These are phyloP conservation scores for Monilinia aucupariae DNA, from an alignment of 2,329 filamentous ascomycete species.

Conservation along the genomic window DNA sequence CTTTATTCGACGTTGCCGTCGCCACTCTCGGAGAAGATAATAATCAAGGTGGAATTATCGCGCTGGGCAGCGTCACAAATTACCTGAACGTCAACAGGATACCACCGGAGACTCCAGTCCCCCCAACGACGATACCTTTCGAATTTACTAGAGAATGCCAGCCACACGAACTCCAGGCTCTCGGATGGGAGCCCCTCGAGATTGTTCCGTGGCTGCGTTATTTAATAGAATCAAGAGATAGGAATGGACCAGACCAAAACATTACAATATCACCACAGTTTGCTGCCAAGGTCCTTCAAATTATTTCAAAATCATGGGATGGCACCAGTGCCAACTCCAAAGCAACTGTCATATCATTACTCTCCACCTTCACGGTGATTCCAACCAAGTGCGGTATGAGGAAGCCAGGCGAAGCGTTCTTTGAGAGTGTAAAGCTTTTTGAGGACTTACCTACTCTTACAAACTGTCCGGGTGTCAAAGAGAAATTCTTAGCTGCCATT, in stretches of 20 bases:
- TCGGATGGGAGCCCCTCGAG: constrained; percentile 83
- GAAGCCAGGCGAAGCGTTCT: constrained; percentile 80
- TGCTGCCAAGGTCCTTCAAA: constrained; percentile 67
- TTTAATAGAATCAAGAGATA: constrained; percentile 61
- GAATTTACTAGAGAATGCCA: constrained; percentile 70
- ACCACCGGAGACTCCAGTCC: constrained; percentile 73
- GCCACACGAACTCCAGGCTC: constrained; percentile 63
- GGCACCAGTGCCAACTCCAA: constrained; percentile 63
- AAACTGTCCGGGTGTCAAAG: constrained; percentile 73
- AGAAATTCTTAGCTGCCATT: constrained; percentile 77
- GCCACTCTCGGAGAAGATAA: constrained; percentile 57
- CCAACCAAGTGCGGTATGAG: constrained; percentile 90
- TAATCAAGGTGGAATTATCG: constrained; percentile 64
- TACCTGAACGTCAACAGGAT: constrained; percentile 76
- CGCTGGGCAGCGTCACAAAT: constrained; percentile 67
- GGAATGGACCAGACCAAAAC: constrained; percentile 57
- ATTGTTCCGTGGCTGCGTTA: constrained; percentile 81
- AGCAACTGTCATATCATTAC: constrained; percentile 55
- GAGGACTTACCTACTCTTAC: constrained; percentile 83
- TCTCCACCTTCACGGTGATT: constrained; percentile 68
- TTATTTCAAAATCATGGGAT: constrained; percentile 89
- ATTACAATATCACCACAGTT: constrained; percentile 69
- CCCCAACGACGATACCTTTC: constrained; percentile 76
- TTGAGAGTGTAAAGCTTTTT: constrained; percentile 88
- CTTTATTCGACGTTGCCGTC: constrained; percentile 75